phyloP scores from a whole-genome alignment of 1,139 yeast species.

The Arxiozyma telluris region DNA sequence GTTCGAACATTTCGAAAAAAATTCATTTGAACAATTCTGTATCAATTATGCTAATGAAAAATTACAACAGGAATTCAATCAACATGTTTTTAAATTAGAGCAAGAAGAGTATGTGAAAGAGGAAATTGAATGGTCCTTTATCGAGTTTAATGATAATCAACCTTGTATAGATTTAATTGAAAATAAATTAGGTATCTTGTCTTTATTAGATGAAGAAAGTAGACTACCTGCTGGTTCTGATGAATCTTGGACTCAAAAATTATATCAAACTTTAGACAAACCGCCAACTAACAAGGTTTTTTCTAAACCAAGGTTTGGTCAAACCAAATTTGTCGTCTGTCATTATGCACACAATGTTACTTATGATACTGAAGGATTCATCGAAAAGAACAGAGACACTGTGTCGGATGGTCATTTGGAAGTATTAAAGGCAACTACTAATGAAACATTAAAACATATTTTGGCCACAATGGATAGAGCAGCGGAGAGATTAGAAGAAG shows the following conservation, averaged over 20 bases:
- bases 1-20: conserved; percentile 89
- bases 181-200: conserved; percentile 78
- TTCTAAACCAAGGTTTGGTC: conserved; percentile 93
- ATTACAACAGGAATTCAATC: conserved; percentile 94
- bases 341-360: conserved; percentile 96
- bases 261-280: conserved; percentile 79
- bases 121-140: conserved; percentile 95
- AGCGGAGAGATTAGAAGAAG: conserved; percentile 41
- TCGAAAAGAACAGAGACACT: conserved; percentile 96
- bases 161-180: conserved; percentile 95
- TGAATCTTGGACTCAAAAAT: conserved; percentile 85
- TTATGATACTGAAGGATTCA: conserved; percentile 90
- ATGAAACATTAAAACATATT: conserved; percentile 55
- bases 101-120: conserved; percentile 92
- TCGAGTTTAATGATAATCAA: conserved; percentile 94
- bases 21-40: conserved; percentile 96
- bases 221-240: conserved; percentile 93
- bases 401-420: conserved; percentile 95
- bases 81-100: conserved; percentile 92
- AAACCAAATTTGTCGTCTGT: conserved; percentile 80
- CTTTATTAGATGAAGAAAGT: conserved; percentile 91
- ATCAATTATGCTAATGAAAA: conserved; percentile 97
- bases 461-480: conserved; percentile 57
- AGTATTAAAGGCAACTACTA: conserved; percentile 63
- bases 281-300: conserved; percentile 74